A percentile compares a stretch with the other conserved stretches of the same genome.
Conservation (phyloP, 2,329 filamentous ascomycete species). For the Magnaporthiopsis incrustans region DNA sequence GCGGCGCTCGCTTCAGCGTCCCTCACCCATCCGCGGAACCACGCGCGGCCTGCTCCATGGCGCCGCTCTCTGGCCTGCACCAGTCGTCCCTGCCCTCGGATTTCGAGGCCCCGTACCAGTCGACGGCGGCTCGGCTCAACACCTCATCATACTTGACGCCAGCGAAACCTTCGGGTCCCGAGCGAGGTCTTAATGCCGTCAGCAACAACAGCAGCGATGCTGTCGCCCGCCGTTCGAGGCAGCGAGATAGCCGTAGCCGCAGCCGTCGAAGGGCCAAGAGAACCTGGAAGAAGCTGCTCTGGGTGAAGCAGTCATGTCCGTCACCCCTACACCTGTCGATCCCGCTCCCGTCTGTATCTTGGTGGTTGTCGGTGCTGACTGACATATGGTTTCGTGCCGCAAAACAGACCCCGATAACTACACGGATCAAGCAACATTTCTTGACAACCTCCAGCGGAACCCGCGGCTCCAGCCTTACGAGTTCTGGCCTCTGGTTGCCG, state of each 20-base stretch:
- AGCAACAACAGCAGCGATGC: neutral
- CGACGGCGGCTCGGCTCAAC: neutral
- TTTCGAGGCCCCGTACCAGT: neutral
- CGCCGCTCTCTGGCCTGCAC: slow-evolving; percentile 6
- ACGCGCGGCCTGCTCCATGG: slow-evolving; percentile 3
- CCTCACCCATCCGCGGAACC: neutral
- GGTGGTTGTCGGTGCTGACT: slow-evolving; percentile 3
- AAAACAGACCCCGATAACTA: slow-evolving; percentile 88
- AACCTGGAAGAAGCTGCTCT: slow-evolving; percentile 91
- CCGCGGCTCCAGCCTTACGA: slow-evolving; percentile 90
- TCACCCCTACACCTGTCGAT: neutral
- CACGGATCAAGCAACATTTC: slow-evolving; percentile 91
- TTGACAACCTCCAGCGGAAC: slow-evolving; percentile 92
- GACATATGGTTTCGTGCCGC: neutral
- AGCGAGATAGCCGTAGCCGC: slow-evolving; percentile 45
- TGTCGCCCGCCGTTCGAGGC: neutral
- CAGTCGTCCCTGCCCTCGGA: slow-evolving; percentile 2
- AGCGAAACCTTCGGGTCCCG: neutral
- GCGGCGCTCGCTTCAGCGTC: neutral
- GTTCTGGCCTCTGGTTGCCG: slow-evolving; percentile 93
- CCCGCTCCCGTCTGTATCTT: slow-evolving; percentile 6
- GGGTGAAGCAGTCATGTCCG: slow-evolving; percentile 91
- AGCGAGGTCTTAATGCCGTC: neutral
- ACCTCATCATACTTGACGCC: neutral
- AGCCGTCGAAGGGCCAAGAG: slow-evolving; percentile 59